These are phyloP conservation scores for Talaromyces adpressus DNA, from an alignment of 495 filamentous ascomycete genomes.

Conservation along the genomic window DNA sequence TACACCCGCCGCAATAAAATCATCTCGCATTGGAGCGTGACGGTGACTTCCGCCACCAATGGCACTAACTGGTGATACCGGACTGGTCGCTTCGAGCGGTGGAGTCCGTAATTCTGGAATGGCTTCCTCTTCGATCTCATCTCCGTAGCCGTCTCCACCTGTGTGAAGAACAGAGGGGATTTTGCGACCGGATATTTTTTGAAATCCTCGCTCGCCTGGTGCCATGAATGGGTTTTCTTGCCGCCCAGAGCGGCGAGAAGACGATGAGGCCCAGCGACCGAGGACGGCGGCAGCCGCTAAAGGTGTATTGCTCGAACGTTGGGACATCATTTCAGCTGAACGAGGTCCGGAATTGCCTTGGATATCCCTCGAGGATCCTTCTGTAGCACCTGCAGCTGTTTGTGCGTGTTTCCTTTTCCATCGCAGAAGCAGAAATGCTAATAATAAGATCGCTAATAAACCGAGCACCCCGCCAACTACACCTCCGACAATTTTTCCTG, in stretches of 20 bases:
- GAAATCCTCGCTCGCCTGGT: slow-evolving; percentile 42
- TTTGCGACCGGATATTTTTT: slow-evolving; percentile 64
- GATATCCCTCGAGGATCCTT: not conserved
- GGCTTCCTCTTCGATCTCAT: slow-evolving; percentile 26
- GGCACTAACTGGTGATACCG: slow-evolving; percentile 7
- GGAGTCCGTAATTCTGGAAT: slow-evolving; percentile 8
- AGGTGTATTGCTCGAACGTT: slow-evolving; percentile 47
- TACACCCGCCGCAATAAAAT: not conserved
- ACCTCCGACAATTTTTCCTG: slow-evolving; percentile 49
- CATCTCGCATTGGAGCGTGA: not conserved
- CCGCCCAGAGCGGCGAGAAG: slow-evolving; percentile 19
- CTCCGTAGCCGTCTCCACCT: slow-evolving; percentile 65
- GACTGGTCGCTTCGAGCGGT: slow-evolving; percentile 5
- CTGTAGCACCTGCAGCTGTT: slow-evolving; percentile 14
- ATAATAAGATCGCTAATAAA: slow-evolving; percentile 47
- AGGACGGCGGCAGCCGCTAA: slow-evolving; percentile 43
- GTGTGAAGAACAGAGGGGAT: slow-evolving; percentile 62
- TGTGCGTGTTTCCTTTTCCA: slow-evolving; percentile 34
- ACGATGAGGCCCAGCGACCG: slow-evolving; percentile 15
- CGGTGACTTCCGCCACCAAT: slow-evolving; percentile 2
- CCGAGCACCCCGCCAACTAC: slow-evolving; percentile 62
- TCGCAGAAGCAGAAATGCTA: slow-evolving; percentile 47
- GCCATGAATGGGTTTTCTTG: not conserved
- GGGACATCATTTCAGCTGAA: slow-evolving; percentile 34
- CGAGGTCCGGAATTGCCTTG: not conserved